phyloP scores from a whole-genome alignment of 495 filamentous ascomycete genomes.

The Venustampulla echinocandica region DNA sequence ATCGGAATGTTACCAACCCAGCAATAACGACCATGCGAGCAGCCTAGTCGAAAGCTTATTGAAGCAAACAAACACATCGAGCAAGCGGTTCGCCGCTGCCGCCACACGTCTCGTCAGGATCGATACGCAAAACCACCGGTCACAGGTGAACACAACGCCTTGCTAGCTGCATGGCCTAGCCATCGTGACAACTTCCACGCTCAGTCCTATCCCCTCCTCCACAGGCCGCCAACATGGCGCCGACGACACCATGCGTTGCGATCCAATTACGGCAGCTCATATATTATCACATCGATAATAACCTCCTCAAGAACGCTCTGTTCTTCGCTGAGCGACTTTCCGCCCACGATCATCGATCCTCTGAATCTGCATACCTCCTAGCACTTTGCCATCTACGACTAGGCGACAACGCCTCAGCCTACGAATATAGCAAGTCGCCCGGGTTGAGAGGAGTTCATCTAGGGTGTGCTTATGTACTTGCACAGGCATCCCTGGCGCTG shows the following conservation, averaged over 20 bases:
- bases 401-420: conserved; percentile 57
- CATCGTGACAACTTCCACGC: conserved; percentile 15
- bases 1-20: conserved; percentile 12
- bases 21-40: conserved; percentile 5
- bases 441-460: conserved; percentile 62
- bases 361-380: conserved; percentile 74
- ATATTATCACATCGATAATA: conserved; percentile 90
- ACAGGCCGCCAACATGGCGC: conserved; percentile 52
- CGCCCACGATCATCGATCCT: conserved; percentile 68
- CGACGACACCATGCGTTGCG: conserved; percentile 48
- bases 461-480: conserved; percentile 86
- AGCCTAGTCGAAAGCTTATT: not conserved
- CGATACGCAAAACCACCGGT: no score
- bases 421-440: conserved; percentile 56
- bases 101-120: no score
- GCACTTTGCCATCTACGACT: conserved; percentile 75
- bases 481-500: conserved; percentile 74
- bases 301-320: conserved; percentile 75
- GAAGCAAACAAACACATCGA: conserved; percentile 5
- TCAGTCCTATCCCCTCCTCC: conserved; percentile 2
- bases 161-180: conserved; percentile 19
- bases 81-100: not conserved
- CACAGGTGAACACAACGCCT: conserved; percentile 1
- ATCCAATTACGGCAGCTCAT: conserved; percentile 75
- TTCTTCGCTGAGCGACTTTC: conserved; percentile 83